A percentile compares a stretch with the other conserved stretches of the same genome.
phyloP scores from a whole-genome alignment of 805 yeast species.

The Suhomyces sp. region DNA sequence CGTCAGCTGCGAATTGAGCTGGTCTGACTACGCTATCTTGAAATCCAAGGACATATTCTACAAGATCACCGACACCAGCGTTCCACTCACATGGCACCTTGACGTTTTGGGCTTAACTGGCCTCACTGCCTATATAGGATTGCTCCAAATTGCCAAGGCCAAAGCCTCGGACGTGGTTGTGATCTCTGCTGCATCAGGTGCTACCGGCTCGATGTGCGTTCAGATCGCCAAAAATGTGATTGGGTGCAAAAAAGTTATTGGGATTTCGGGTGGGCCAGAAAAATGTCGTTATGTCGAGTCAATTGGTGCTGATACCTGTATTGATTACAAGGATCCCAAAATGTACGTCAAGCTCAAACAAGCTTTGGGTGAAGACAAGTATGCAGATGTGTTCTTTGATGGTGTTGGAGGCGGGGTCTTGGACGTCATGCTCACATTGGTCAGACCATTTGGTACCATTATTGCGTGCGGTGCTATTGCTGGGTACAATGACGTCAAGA shows the following conservation, averaged over 20 bases:
- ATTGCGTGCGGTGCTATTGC: constrained; percentile 66
- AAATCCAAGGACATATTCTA: constrained; percentile 21
- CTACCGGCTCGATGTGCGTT: constrained; percentile 62
- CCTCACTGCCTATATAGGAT: constrained; percentile 59
- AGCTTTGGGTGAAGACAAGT: constrained; percentile 41
- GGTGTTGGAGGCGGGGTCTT: constrained; percentile 63
- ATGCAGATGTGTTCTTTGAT: constrained; percentile 55
- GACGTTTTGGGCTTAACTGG: constrained; percentile 51
- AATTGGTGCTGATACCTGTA: constrained; percentile 50
- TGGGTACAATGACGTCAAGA: constrained; percentile 47
- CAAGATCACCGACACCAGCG: constrained; percentile 23
- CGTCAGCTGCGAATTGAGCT: constrained; percentile 38
- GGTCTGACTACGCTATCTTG: constrained; percentile 49
- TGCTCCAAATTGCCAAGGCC: constrained; percentile 48
- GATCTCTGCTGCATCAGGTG: constrained; percentile 68
- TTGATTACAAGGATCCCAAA: constrained; percentile 50
- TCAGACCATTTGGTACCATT: constrained; percentile 43
- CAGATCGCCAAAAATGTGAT: constrained; percentile 54
- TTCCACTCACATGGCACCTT: constrained; percentile 13
- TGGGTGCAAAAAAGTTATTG: constrained; percentile 56
- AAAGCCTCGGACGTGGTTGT: constrained; percentile 44
- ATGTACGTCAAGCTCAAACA: constrained; percentile 23
- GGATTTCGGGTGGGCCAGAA: constrained; percentile 58
- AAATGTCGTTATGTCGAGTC: constrained; percentile 54
- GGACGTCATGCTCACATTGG: constrained; percentile 39